These are phyloP conservation scores for Mucuna pruriens DNA, from an alignment of 306 rosid genomes.

Conservation along the genomic window DNA sequence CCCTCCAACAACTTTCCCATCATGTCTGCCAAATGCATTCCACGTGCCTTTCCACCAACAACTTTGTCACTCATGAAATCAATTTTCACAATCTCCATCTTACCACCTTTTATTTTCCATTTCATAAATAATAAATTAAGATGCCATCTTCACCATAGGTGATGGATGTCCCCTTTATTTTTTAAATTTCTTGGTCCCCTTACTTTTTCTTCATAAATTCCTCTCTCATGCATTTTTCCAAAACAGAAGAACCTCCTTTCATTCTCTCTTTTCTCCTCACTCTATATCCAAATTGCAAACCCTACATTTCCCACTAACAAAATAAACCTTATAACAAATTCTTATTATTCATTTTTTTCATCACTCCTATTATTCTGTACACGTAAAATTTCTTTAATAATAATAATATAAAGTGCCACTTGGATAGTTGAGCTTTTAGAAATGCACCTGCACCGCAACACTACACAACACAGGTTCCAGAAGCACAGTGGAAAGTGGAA, in stretches of 20 bases:
- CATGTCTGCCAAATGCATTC: conserved; percentile 66
- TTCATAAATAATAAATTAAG: background rate
- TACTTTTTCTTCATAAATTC: conserved; percentile 37
- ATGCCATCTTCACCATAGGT: background rate
- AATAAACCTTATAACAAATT: too few species aligned
- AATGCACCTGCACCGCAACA: background rate
- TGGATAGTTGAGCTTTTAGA: background rate
- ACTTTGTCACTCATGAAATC: conserved; percentile 9
- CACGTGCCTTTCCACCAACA: conserved; percentile 73
- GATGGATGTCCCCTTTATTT: background rate
- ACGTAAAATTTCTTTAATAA: background rate
- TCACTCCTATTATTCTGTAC: too few species aligned
- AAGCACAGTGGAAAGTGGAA: conserved; percentile 5
- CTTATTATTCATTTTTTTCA: too few species aligned
- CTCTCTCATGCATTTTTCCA: conserved; percentile 13
- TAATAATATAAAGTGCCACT: conserved; percentile 13
- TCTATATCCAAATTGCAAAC: background rate
- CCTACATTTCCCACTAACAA: background rate
- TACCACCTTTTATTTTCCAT: background rate
- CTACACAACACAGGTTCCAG: background rate
- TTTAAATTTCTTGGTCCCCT: conserved; percentile 38
- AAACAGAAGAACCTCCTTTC: background rate
- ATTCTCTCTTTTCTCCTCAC: background rate
- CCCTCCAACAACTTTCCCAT: conserved; percentile 44
- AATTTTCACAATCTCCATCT: background rate